These are phyloP conservation scores for Fragilaria radians DNA, from an alignment of 108 stramenopile species.

Conservation along the genomic window DNA sequence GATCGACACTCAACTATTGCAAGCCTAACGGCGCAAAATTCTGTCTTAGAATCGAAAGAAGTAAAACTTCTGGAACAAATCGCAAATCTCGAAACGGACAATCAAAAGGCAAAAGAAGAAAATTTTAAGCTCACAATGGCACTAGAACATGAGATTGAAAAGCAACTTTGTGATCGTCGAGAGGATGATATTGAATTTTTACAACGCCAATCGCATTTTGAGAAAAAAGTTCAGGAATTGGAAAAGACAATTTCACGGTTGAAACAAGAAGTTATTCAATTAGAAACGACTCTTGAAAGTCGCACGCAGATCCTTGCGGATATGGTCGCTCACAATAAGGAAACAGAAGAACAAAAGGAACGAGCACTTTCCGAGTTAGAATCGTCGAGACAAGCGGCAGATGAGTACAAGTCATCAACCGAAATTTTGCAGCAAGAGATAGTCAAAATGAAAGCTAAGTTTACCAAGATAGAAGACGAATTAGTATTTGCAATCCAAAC, in stretches of 20 bases:
- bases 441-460: background rate
- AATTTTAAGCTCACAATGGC: conserved; percentile 9
- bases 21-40: conserved; percentile 1
- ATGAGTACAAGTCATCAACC: background rate
- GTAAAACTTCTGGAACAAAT: conserved; percentile 1
- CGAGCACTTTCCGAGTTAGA: conserved; percentile 8
- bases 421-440: background rate
- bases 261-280: conserved; percentile 7
- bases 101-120: conserved; percentile 5
- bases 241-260: conserved; percentile 3
- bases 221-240: conserved; percentile 9
- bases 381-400: background rate
- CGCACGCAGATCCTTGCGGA: conserved; percentile 22
- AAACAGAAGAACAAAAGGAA: conserved; percentile 16
- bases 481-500: conserved; percentile 1
- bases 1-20: conserved; percentile 10
- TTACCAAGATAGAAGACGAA: conserved; percentile 1
- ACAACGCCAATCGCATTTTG: conserved; percentile 2
- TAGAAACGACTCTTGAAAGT: conserved; percentile 8
- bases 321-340: conserved; percentile 34
- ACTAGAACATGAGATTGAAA: conserved; percentile 9
- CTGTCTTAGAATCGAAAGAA: conserved; percentile 7
- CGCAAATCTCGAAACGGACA: conserved; percentile 9
- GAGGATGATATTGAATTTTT: conserved; percentile 1
- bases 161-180: conserved; percentile 8